A percentile compares a stretch with the other conserved stretches of the same genome.
Conservation (phyloP, 352 stramenopile genomes). For the Lagenidium sp. region DNA sequence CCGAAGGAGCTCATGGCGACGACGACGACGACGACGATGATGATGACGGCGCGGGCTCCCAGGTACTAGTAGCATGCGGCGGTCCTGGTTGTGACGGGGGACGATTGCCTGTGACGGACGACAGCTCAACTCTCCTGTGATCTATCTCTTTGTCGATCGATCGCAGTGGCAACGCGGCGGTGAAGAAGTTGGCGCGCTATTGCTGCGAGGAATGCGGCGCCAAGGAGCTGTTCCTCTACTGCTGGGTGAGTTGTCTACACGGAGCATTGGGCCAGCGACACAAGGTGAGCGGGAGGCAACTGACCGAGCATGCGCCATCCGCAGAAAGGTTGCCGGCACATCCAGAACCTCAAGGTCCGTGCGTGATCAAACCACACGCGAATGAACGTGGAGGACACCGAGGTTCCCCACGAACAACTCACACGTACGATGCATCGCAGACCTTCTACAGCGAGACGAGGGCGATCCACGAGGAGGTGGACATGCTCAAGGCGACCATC, state of each 20-base stretch:
- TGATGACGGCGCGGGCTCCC: too few relatives aligned
- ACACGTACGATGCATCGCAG: slow-evolving; percentile 8
- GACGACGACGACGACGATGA: too few relatives aligned
- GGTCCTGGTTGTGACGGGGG: too few relatives aligned
- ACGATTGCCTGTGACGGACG: too few relatives aligned
- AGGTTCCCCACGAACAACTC: neutral
- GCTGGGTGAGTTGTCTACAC: slow-evolving; percentile 26
- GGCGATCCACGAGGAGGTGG: slow-evolving; percentile 35
- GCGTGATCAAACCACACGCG: too few relatives aligned
- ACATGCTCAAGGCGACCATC: slow-evolving; percentile 45
- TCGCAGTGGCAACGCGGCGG: slow-evolving; percentile 2
- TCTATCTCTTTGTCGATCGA: too few relatives aligned
- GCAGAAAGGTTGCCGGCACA: slow-evolving; percentile 63
- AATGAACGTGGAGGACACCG: too few relatives aligned
- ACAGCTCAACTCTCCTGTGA: too few relatives aligned
- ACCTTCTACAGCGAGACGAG: slow-evolving; percentile 50
- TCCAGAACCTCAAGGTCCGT: slow-evolving; percentile 69
- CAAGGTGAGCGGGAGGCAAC: neutral
- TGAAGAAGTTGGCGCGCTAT: slow-evolving; percentile 44
- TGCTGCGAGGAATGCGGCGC: slow-evolving; percentile 46
- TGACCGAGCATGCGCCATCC: slow-evolving; percentile 1
- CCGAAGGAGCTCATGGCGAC: too few relatives aligned
- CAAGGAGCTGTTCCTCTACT: slow-evolving; percentile 57
- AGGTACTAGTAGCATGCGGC: too few relatives aligned
- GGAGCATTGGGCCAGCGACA: neutral